Evolutionary conservation across 805 yeast species (phyloP).

Genomic region (Candida insectalens): DNA sequence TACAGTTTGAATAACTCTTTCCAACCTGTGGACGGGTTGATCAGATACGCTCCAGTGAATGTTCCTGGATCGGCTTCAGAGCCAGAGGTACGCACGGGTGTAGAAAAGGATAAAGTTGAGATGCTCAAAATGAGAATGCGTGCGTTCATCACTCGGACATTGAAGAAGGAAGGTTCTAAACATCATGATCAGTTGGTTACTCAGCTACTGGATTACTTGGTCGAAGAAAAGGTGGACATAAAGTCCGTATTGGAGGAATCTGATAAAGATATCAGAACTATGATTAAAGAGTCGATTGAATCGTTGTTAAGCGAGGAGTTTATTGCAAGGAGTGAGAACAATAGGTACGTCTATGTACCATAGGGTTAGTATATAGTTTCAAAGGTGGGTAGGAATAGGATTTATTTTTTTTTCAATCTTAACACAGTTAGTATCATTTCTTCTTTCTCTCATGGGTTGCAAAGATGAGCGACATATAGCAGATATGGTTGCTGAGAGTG

Average conservation of each 20-base stretch:
- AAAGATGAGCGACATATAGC: no score
- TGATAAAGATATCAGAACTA: background rate
- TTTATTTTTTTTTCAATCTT: no score
- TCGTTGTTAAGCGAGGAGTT: background rate
- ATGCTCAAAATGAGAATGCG: constrained; percentile 2
- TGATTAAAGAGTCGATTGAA: background rate
- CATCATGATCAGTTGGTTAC: background rate
- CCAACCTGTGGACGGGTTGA: no score
- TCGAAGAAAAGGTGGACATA: background rate
- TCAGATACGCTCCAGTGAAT: background rate
- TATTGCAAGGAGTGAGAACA: background rate
- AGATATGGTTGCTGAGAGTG: constrained; percentile 2
- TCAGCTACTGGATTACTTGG: background rate
- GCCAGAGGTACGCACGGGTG: background rate
- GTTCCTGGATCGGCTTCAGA: background rate
- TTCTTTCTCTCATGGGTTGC: no score
- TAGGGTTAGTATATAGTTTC: background rate
- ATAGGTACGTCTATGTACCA: background rate
- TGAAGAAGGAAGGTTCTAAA: background rate
- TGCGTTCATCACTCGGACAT: background rate
- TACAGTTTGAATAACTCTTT: no score
- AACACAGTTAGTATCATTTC: no score
- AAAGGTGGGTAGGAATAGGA: background rate
- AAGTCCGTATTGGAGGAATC: background rate
- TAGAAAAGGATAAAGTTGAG: constrained; percentile 1